Base-by-base conservation (phyloP, 805 yeast species). In the Pichia deserticola region DNA sequence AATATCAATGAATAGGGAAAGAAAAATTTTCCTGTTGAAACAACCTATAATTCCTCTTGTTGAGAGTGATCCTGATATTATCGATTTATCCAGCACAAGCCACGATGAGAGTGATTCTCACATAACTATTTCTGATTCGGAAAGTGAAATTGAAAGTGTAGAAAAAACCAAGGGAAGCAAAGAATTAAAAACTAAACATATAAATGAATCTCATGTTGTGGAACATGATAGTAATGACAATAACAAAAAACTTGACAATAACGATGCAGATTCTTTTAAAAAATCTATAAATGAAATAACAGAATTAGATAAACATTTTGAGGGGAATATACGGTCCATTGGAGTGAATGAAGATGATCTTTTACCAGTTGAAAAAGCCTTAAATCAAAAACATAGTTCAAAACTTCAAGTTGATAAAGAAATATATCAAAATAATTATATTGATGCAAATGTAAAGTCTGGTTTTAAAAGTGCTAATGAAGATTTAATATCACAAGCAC, bases 271-370 rank as follows among this genome's bases (percentile, higher is more conserved):
- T 20, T 20, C 20, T 20, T 20, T 20, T 20, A 20, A 20, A 20
- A 20, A 13, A 11, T 29, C 41, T 6, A 9, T 5, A 12, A 25
- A 25, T 25, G 45, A 42, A 7, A 29, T 42, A 11, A 10, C 27
- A 12, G 44, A 48, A 34, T 12, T 56, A 6, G 53, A 53, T 40
- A 39, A 41, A 4, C 48, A 39, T 39, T 59, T 56, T 40, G 53
- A 47, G 10, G 54, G 51, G n/a, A 27, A 38, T 9, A 57, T 59
- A 15, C 36, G 62, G 32, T 45, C 48, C 2, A 52, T 59, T 15
- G 41, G 33, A 15, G 40, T 56, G 15, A 32, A 51, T 9, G 32
- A 39, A 41, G 51, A 48, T 4, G 33, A 53, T 11, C 43, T 47
- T 48, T 34, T 59, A 30, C 53, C 52, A 3, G 51, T 44, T 9